Conservation (phyloP, 2,329 filamentous ascomycete species). For the Chalaropsis thielavioides region DNA sequence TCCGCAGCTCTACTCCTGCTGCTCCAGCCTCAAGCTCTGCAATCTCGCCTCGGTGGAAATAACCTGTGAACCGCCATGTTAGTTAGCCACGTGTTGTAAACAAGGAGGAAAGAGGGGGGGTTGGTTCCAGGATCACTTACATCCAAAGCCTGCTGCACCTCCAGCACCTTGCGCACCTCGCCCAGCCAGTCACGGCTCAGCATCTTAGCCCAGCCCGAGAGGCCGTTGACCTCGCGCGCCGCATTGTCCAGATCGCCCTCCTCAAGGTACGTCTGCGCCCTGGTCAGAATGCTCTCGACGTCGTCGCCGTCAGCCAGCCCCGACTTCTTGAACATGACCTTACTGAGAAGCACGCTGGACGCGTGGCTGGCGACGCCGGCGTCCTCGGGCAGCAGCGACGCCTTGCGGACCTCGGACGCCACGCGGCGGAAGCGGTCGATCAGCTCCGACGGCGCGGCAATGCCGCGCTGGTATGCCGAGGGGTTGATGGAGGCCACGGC, state of each 20-base stretch:
- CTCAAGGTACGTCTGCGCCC: slow-evolving; percentile 80
- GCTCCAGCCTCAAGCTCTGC: slow-evolving; percentile 47
- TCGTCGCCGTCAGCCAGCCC: slow-evolving; percentile 71
- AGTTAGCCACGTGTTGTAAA: slow-evolving; percentile 21
- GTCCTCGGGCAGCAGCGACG: slow-evolving; percentile 77
- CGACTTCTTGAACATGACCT: slow-evolving; percentile 92
- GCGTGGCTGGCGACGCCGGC: slow-evolving; percentile 91
- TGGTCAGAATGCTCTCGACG: slow-evolving; percentile 81
- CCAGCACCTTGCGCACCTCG: slow-evolving; percentile 81
- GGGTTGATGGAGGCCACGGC: slow-evolving; percentile 97
- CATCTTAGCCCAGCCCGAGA: slow-evolving; percentile 90
- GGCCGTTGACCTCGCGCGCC: slow-evolving; percentile 84
- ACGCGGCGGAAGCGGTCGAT: slow-evolving; percentile 94
- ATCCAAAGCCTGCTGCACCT: slow-evolving; percentile 91
- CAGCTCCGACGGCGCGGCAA: slow-evolving; percentile 69
- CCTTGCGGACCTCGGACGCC: slow-evolving; percentile 83
- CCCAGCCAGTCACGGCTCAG: slow-evolving; percentile 85
- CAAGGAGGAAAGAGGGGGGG: not conserved
- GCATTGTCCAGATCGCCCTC: slow-evolving; percentile 86
- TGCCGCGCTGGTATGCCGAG: slow-evolving; percentile 77
- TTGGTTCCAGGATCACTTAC: slow-evolving; percentile 41
- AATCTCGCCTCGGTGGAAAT: slow-evolving; percentile 82
- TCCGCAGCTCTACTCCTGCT: slow-evolving; percentile 10
- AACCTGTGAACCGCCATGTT: slow-evolving; percentile 37
- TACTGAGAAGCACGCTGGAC: slow-evolving; percentile 76